Conservation (phyloP, 2,329 filamentous ascomycete genomes). For the Seiridium unicorne region DNA sequence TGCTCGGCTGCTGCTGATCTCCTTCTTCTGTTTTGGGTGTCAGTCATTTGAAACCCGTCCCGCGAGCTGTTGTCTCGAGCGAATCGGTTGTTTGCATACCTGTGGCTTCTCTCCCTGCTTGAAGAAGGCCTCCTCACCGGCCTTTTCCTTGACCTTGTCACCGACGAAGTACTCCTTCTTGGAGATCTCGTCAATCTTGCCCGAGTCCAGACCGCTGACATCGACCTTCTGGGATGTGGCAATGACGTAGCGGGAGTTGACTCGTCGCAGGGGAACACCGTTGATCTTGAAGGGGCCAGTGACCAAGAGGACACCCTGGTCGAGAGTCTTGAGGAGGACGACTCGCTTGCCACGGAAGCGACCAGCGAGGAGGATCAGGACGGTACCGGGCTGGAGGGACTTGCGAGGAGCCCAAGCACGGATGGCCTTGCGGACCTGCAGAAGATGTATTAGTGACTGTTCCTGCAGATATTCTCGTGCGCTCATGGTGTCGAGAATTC, state of each 20-base stretch:
- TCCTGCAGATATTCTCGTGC: not conserved
- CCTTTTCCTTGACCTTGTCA: constrained; percentile 94
- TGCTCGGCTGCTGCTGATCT: constrained; percentile 85
- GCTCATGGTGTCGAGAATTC: not conserved
- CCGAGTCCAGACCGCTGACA: constrained; percentile 79
- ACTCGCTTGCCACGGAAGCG: constrained; percentile 99
- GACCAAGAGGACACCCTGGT: constrained; percentile 97
- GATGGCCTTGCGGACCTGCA: constrained; percentile 89
- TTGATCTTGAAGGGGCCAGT: constrained; percentile 99
- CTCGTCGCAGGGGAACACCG: constrained; percentile 93
- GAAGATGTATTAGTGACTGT: constrained; percentile 9
- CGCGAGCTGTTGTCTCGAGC: not conserved
- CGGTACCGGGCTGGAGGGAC: constrained; percentile 88
- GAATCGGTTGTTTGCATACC: constrained; percentile 55
- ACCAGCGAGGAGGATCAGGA: constrained; percentile 98
- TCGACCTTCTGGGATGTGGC: constrained; percentile 85
- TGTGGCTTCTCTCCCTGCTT: constrained; percentile 97
- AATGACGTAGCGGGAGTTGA: constrained; percentile 92
- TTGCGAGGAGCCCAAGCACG: constrained; percentile 84
- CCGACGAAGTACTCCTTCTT: constrained; percentile 90
- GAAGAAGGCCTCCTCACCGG: constrained; percentile 98
- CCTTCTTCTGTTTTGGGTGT: constrained; percentile 77
- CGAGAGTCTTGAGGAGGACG: constrained; percentile 95
- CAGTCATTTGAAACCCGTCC: constrained; percentile 31
- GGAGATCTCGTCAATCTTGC: constrained; percentile 80